These are phyloP conservation scores for Globisporangium splendens DNA, from an alignment of 352 stramenopile species.

Conservation along the genomic window DNA sequence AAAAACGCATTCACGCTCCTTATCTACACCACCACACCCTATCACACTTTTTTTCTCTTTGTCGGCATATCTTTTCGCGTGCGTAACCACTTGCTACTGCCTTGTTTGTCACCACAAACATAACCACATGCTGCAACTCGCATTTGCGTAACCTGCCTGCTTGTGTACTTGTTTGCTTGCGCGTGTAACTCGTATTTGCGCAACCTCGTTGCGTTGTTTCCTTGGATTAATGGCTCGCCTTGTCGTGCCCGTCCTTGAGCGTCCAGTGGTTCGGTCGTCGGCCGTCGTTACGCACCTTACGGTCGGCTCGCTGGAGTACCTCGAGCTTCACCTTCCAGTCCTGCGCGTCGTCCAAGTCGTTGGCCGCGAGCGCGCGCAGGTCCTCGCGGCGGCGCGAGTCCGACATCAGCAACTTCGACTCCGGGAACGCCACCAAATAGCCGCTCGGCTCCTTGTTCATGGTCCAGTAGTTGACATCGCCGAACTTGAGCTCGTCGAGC, in stretches of 20 bases:
- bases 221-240: too few species aligned
- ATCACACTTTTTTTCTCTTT: too few species aligned
- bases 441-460: conserved; percentile 59
- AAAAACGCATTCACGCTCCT: too few species aligned
- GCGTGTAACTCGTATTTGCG: too few species aligned
- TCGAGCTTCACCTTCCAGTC: conserved; percentile 85
- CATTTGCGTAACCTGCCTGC: too few species aligned
- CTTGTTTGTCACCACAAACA: too few species aligned
- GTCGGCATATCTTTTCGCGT: too few species aligned
- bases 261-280: conserved; percentile 79
- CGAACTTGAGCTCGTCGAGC: conserved; percentile 73
- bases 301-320: conserved; percentile 74
- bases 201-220: too few species aligned
- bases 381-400: conserved; percentile 77
- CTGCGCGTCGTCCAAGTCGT: conserved; percentile 76
- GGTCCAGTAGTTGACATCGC: conserved; percentile 67
- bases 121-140: too few species aligned
- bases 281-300: conserved; percentile 69
- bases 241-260: conserved; percentile 23
- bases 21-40: too few species aligned
- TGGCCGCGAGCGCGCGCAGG: conserved; percentile 53
- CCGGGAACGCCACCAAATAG: conserved; percentile 48
- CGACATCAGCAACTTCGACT: conserved; percentile 62
- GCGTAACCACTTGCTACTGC: too few species aligned
- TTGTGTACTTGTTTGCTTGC: too few species aligned